Evolutionary conservation across 78 protist species (phyloP), one percentile per base, ranked within the genome.

Genomic region (Dictyostelium intermedium): DNA sequence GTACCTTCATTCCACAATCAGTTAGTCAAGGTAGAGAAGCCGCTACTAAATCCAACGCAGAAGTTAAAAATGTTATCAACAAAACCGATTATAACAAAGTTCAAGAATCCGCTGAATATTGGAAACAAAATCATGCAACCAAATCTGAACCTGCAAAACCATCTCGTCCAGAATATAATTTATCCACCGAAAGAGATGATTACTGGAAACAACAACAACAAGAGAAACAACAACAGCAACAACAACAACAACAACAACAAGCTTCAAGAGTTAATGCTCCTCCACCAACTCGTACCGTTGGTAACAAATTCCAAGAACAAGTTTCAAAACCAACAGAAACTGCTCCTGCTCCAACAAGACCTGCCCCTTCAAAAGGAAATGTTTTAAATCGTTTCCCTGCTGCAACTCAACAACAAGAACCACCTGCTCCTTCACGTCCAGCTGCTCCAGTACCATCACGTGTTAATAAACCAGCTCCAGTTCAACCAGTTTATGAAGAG

Each of bases 31-130:
- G 96, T 39, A 85, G 94, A 76, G 79, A 45, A n/a, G 39, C 14
- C 7, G 91, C 91, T 10, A 82, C 96, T 9, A 87, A 92, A 74
- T 92, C 96, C 7, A 69, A 72, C 13, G 77, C 87, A 10, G 81
- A 83, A 11, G 60, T 35, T 25, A 92, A 92, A 83, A n/a, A 63
- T 18, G 72, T 82, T 2, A 50, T 92, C 70, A 87, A 92, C 39
- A 92, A 92, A 87, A n/a, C 20, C 5, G 96, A 92, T 35, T 92
- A 92, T 69, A 77, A 83, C 84, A 92, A 92, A 76, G 61, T 37
- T 81, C 69, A 72, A 14, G 96, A 92, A 18, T 61, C 87, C 1
- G 91, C 96, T 1, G 82, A 77, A 9, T 85, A 74, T 74, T 89
- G 94, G 94, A 78, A 89, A 74, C 30, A 16, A 23, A 85, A 53